Evolutionary conservation across 2,329 filamentous ascomycete species (phyloP).

Genomic region (Cephalotrichum gorgonifer): DNA sequence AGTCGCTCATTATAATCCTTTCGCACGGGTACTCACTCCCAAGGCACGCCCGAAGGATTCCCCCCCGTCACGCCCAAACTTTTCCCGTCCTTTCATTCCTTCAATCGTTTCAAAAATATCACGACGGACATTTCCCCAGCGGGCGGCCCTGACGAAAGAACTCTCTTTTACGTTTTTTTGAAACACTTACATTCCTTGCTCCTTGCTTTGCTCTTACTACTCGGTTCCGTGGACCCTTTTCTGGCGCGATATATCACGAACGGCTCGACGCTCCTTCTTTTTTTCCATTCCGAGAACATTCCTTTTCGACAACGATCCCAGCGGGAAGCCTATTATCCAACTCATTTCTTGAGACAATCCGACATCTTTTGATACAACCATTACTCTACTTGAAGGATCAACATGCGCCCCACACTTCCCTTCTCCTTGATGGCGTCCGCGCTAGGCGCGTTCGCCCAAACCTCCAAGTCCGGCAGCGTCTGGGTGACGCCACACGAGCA

Average conservation of each 20-base stretch:
- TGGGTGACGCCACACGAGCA: conserved; percentile 43
- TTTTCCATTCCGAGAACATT: neutral
- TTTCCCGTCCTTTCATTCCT: neutral
- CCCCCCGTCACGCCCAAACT: too few relatives aligned
- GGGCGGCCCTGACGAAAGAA: too few relatives aligned
- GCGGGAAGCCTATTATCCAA: too few relatives aligned
- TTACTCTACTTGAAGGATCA: neutral
- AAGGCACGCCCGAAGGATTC: too few relatives aligned
- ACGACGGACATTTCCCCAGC: neutral
- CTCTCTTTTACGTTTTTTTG: too few relatives aligned
- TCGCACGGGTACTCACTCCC: too few relatives aligned
- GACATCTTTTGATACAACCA: neutral
- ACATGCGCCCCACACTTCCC: conserved; percentile 1
- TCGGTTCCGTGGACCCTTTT: too few relatives aligned
- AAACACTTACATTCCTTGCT: too few relatives aligned
- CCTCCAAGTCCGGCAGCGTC: conserved; percentile 16
- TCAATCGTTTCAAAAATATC: neutral
- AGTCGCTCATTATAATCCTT: too few relatives aligned
- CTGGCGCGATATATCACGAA: too few relatives aligned
- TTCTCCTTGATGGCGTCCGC: conserved; percentile 1
- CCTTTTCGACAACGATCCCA: too few relatives aligned
- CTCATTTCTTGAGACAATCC: neutral
- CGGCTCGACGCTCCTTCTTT: conserved; percentile 3
- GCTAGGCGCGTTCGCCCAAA: conserved; percentile 1
- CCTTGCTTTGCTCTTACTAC: too few relatives aligned